A percentile compares a stretch with the other conserved stretches of the same genome.
phyloP scores from a whole-genome alignment of 176 grass and related monocot species.

The Typha latifolia region DNA sequence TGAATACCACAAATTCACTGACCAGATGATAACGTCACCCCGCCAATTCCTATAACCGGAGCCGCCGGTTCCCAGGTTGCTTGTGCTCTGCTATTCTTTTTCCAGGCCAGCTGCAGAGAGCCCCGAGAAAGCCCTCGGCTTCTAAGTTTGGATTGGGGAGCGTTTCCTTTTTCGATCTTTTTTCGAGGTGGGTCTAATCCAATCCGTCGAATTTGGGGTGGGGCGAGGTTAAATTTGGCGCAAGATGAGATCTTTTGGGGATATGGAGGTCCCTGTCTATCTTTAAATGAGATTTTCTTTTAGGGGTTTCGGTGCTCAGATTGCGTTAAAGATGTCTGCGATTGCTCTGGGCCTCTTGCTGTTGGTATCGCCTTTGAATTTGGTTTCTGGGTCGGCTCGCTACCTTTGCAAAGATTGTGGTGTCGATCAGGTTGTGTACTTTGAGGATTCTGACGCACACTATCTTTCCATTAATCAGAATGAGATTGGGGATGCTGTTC shows the following conservation, averaged over 20 bases:
- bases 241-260: background rate
- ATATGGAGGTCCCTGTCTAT: background rate
- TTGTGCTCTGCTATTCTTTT: no score
- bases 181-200: background rate
- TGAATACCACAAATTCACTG: no score
- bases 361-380: slow-evolving; percentile 22
- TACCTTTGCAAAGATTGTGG: slow-evolving; percentile 44
- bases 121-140: no score
- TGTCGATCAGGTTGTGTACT: slow-evolving; percentile 38
- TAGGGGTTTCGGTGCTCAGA: background rate
- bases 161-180: background rate
- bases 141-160: no score
- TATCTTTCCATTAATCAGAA: slow-evolving; percentile 48
- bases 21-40: no score
- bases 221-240: background rate
- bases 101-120: no score
- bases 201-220: background rate
- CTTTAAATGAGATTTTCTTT: background rate
- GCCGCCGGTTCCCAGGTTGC: no score
- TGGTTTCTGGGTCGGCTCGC: slow-evolving; percentile 19
- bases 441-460: slow-evolving; percentile 23
- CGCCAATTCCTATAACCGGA: no score
- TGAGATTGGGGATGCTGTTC: slow-evolving; percentile 38
- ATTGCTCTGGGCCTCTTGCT: background rate
- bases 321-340: background rate